These are phyloP conservation scores for Rhodotorula diobovata DNA, from an alignment of 768 basidiomycete genomes.

Conservation along the genomic window DNA sequence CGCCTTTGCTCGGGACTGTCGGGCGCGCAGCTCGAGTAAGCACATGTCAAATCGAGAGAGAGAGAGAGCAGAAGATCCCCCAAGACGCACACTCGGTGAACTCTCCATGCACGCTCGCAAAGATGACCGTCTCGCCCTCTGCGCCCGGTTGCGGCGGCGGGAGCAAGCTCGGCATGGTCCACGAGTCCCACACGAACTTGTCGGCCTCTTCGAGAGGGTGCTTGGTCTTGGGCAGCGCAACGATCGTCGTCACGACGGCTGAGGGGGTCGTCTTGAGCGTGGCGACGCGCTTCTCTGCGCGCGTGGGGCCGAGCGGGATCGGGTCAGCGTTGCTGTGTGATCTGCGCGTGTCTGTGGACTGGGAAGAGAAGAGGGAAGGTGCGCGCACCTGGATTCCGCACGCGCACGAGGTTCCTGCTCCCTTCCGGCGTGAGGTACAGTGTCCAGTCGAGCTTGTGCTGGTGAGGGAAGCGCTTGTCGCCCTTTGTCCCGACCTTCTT, in stretches of 20 bases:
- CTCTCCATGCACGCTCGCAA: constrained; percentile 78
- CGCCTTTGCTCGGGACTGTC: constrained; percentile 65
- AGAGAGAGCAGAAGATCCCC: background rate
- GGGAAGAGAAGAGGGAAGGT: background rate
- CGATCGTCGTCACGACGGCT: constrained; percentile 59
- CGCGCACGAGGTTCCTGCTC: constrained; percentile 64
- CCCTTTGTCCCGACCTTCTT: constrained; percentile 54
- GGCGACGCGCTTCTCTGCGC: constrained; percentile 42
- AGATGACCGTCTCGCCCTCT: constrained; percentile 52
- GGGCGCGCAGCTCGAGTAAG: background rate
- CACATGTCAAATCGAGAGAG: background rate
- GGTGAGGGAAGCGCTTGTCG: constrained; percentile 61
- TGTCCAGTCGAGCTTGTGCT: constrained; percentile 73
- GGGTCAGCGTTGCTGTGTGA: too few relatives aligned
- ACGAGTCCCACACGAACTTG: constrained; percentile 82
- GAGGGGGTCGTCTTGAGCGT: constrained; percentile 71
- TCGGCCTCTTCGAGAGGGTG: constrained; percentile 76
- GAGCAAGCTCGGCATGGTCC: constrained; percentile 51
- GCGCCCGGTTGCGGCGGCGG: constrained; percentile 51
- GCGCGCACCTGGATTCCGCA: constrained; percentile 33
- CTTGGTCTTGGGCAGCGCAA: constrained; percentile 65
- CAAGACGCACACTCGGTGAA: constrained; percentile 80
- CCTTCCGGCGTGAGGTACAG: constrained; percentile 55
- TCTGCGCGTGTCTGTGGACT: background rate
- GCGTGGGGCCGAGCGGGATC: constrained; percentile 47